Percentiles rank a stretch among this genome's conserved stretches.
Evolutionary conservation across 2,329 filamentous ascomycete genomes (phyloP).

Genomic region (Rhynchosporium graminicola): DNA sequence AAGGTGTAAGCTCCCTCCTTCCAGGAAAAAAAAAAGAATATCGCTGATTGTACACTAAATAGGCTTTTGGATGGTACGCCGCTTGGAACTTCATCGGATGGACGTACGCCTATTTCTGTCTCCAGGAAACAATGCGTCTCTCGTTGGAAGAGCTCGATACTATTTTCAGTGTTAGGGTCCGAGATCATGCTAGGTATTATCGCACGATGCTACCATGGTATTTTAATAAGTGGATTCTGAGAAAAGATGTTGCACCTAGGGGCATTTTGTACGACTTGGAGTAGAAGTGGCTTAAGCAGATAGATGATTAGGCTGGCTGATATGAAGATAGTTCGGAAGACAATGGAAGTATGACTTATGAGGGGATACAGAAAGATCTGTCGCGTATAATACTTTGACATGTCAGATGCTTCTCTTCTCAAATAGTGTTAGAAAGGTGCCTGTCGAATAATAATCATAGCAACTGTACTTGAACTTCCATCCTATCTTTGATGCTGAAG

Average conservation of each 20-base stretch:
- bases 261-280: constrained; percentile 16
- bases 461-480: no score
- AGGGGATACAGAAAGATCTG: no score
- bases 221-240: constrained; percentile 23
- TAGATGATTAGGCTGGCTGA: no score
- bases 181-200: constrained; percentile 25
- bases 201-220: constrained; percentile 23
- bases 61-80: constrained; percentile 53
- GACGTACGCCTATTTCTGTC: constrained; percentile 22
- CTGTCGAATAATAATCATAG: no score
- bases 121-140: constrained; percentile 37
- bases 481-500: no score
- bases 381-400: no score
- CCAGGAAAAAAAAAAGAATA: neutral
- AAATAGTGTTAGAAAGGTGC: no score
- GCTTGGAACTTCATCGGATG: constrained; percentile 52
- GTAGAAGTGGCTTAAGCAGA: neutral
- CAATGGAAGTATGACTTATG: no score
- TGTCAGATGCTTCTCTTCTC: no score
- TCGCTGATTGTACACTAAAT: constrained; percentile 26
- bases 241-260: constrained; percentile 14
- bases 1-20: constrained; percentile 29
- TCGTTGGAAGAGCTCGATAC: constrained; percentile 37
- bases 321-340: no score
- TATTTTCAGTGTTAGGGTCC: constrained; percentile 25